These are phyloP conservation scores for Penicillium crystallinum DNA, from an alignment of 495 filamentous ascomycete species.

Conservation along the genomic window DNA sequence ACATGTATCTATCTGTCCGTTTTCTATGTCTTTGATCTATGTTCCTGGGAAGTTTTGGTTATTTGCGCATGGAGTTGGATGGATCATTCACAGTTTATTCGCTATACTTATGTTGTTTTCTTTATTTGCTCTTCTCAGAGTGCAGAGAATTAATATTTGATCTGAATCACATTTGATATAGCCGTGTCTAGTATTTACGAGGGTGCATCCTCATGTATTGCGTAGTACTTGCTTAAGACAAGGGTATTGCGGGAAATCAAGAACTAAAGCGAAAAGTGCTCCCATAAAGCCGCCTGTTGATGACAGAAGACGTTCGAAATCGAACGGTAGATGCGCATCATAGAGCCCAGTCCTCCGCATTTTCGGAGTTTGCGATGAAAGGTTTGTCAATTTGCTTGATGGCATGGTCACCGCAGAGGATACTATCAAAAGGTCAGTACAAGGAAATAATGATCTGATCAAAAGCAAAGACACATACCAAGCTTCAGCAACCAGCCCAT, in stretches of 20 bases:
- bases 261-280: background rate
- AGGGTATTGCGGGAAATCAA: conserved; percentile 15
- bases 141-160: background rate
- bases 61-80: conserved; percentile 4
- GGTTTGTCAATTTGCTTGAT: conserved; percentile 91
- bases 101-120: background rate
- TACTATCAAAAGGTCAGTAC: conserved; percentile 32
- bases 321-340: conserved; percentile 28
- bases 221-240: conserved; percentile 3
- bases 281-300: background rate
- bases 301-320: background rate
- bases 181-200: conserved; percentile 2
- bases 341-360: conserved; percentile 77
- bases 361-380: conserved; percentile 68
- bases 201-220: background rate
- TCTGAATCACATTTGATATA: background rate
- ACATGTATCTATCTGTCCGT: background rate
- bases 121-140: background rate
- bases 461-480: conserved; percentile 52
- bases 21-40: background rate
- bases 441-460: background rate
- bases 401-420: conserved; percentile 88
- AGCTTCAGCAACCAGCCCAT: conserved; percentile 73
- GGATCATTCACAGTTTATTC: background rate
- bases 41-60: background rate